phyloP scores from a whole-genome alignment of 2,329 filamentous ascomycete genomes.

The Neofusicoccum parvum region DNA sequence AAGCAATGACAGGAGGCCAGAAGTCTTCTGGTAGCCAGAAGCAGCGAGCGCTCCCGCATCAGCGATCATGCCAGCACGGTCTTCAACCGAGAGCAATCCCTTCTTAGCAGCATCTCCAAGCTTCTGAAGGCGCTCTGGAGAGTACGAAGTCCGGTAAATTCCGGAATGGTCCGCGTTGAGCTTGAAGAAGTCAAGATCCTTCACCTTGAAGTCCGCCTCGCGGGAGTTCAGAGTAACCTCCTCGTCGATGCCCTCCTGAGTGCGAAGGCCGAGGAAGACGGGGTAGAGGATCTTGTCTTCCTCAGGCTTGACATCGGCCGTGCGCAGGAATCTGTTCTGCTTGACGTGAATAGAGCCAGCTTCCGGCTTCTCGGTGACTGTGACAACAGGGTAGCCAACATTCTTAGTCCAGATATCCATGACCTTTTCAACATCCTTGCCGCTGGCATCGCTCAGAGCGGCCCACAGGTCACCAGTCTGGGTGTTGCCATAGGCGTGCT shows the following conservation, averaged over 20 bases:
- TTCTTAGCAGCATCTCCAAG: constrained; percentile 83
- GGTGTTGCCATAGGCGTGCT: constrained; percentile 96
- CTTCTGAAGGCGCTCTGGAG: constrained; percentile 79
- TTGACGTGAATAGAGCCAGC: constrained; percentile 79
- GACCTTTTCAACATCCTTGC: constrained; percentile 84
- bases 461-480: constrained; percentile 89
- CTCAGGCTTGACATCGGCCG: constrained; percentile 88
- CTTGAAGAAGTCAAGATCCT: constrained; percentile 89
- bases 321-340: constrained; percentile 93
- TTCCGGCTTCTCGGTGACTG: constrained; percentile 74
- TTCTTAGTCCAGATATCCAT: constrained; percentile 98
- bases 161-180: constrained; percentile 93
- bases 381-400: constrained; percentile 88
- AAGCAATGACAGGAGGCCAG: constrained; percentile 80
- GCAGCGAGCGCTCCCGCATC: constrained; percentile 88
- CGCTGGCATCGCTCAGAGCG: constrained; percentile 82
- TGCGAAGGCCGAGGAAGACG: constrained; percentile 83
- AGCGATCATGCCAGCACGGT: constrained; percentile 87
- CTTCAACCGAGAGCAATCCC: constrained; percentile 80
- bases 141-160: constrained; percentile 88
- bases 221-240: constrained; percentile 71
- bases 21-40: constrained; percentile 92
- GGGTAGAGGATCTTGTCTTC: constrained; percentile 88
- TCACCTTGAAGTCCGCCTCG: constrained; percentile 75
- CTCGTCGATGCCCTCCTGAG: constrained; percentile 80